A percentile compares a stretch with the other conserved stretches of the same genome.
Evolutionary conservation across 2,329 filamentous ascomycete genomes (phyloP).

Genomic region (Simplicillium sp.): DNA sequence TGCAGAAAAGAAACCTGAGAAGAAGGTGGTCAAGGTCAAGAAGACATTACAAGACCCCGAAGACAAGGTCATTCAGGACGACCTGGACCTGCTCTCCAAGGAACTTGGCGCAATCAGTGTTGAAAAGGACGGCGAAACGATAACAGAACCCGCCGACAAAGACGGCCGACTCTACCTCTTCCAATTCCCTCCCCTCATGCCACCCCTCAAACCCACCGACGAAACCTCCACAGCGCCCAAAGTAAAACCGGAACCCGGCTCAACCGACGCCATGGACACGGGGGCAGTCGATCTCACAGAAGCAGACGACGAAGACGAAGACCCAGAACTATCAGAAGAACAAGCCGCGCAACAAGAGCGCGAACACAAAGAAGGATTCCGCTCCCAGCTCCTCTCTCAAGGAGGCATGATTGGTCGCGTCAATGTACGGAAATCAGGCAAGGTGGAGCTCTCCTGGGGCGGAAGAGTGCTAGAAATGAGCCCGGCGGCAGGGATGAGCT

Average conservation of each 20-base stretch:
- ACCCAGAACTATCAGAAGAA: conserved; percentile 14
- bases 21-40: conserved; percentile 14
- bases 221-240: conserved; percentile 15
- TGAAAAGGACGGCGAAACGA: conserved; percentile 17
- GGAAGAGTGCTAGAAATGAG: conserved; percentile 44
- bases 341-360: conserved; percentile 19
- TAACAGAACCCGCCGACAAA: conserved; percentile 23
- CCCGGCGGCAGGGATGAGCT: conserved; percentile 42
- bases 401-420: conserved; percentile 53
- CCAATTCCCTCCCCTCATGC: conserved; percentile 54
- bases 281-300: conserved; percentile 33
- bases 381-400: conserved; percentile 30
- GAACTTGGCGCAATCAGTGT: conserved; percentile 30
- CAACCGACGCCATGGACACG: conserved; percentile 25
- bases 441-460: conserved; percentile 54
- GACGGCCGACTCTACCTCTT: conserved; percentile 55
- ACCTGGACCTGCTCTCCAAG: conserved; percentile 30
- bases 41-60: conserved; percentile 23
- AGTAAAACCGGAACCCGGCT: conserved; percentile 32
- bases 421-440: conserved; percentile 51
- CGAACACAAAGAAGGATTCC: conserved; percentile 21
- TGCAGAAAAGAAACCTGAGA: not conserved
- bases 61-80: conserved; percentile 26
- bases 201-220: conserved; percentile 33
- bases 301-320: conserved; percentile 13